phyloP scores from a whole-genome alignment of 2,329 filamentous ascomycete genomes.

The Phialophora expanda region DNA sequence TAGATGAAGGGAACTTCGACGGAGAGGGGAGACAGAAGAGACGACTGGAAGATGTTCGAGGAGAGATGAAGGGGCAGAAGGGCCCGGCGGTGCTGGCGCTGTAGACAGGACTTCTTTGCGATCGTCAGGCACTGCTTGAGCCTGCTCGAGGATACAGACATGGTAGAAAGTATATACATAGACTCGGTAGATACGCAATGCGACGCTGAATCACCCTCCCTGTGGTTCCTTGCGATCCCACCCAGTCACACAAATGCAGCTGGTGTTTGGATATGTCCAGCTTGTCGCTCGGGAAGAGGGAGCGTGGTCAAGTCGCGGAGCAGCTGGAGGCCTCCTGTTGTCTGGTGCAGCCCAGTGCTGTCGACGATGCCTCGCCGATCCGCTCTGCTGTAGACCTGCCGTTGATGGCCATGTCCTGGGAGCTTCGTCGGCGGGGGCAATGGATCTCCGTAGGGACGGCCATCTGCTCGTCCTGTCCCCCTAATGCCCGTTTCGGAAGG shows the following conservation, averaged over 20 bases:
- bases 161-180: neutral
- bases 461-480: neutral
- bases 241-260: no score
- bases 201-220: no score
- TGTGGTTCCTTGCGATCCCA: no score
- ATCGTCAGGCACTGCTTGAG: neutral
- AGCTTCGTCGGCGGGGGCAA: neutral
- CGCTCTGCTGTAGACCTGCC: no score
- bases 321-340: no score
- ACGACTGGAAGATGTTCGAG: slow-evolving; percentile 49
- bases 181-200: neutral
- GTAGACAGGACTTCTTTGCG: neutral
- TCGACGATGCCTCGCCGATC: no score
- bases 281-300: no score
- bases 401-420: no score
- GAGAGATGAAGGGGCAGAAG: slow-evolving; percentile 9
- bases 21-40: slow-evolving; percentile 57
- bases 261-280: no score
- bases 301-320: no score
- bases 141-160: neutral
- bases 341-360: no score
- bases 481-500: slow-evolving; percentile 22
- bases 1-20: slow-evolving; percentile 63
- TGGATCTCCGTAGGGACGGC: neutral
- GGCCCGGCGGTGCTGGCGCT: slow-evolving; percentile 22